Evolutionary conservation across 768 basidiomycete genomes (phyloP).

Genomic region (Phanerochaete carnosa): DNA sequence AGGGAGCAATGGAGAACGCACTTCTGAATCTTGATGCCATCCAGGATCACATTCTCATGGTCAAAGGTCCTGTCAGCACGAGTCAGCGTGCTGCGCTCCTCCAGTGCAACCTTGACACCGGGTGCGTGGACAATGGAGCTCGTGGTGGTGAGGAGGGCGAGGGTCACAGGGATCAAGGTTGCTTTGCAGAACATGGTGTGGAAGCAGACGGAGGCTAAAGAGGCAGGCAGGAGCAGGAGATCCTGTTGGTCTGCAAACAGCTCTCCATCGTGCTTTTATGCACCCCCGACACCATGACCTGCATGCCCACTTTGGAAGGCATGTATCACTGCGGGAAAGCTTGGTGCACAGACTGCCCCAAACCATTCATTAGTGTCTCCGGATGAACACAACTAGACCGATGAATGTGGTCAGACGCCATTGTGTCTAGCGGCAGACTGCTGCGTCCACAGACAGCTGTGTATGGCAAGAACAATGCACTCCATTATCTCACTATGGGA

Average conservation of each 20-base stretch:
- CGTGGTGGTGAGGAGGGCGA: conserved; percentile 24
- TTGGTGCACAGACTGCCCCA: too few species aligned
- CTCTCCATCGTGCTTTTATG: not conserved
- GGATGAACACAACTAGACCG: too few species aligned
- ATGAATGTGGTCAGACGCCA: too few species aligned
- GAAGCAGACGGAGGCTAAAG: not conserved
- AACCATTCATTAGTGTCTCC: too few species aligned
- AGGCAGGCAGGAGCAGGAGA: conserved; percentile 11
- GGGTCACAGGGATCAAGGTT: conserved; percentile 22
- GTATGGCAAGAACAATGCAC: too few species aligned
- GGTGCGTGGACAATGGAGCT: conserved; percentile 17
- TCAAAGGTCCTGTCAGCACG: conserved; percentile 27
- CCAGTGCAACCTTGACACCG: conserved; percentile 21
- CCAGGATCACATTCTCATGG: conserved; percentile 23
- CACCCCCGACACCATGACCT: not conserved
- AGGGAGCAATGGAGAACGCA: conserved; percentile 11
- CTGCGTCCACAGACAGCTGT: too few species aligned
- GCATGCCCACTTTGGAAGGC: too few species aligned
- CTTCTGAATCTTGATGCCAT: conserved; percentile 25
- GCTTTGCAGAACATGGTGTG: conserved; percentile 29
- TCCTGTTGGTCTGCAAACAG: conserved; percentile 10
- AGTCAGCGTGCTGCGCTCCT: conserved; percentile 22
- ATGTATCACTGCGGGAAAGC: too few species aligned
- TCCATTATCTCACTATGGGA: too few species aligned
- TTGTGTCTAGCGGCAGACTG: too few species aligned